These are phyloP conservation scores for Eugenia klotzschiana DNA, from an alignment of 441 rosid species.

Conservation along the genomic window DNA sequence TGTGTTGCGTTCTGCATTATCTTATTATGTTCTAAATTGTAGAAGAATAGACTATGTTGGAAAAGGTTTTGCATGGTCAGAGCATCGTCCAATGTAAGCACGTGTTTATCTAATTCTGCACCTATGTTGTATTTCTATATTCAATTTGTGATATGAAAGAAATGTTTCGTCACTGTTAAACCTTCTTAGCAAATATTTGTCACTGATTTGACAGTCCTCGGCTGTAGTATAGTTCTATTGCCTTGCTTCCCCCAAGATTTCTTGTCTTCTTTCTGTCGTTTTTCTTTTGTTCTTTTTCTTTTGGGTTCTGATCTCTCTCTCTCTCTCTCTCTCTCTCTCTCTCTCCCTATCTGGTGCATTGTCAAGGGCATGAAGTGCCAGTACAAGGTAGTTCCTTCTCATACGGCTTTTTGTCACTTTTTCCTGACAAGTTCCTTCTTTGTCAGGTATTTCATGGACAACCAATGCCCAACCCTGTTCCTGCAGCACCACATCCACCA, in stretches of 20 bases:
- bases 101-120: background rate
- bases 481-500: constrained; percentile 79
- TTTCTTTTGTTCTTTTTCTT: background rate
- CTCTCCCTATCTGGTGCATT: background rate
- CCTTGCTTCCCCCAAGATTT: background rate
- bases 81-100: background rate
- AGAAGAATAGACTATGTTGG: background rate
- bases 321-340: background rate
- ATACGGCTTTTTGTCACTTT: background rate
- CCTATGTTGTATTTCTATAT: background rate
- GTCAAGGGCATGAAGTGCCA: background rate
- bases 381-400: background rate
- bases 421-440: background rate
- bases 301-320: background rate
- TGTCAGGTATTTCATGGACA: constrained; percentile 83
- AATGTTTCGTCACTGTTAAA: background rate
- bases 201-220: background rate
- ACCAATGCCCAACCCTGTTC: constrained; percentile 53
- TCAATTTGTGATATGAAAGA: background rate
- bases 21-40: background rate
- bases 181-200: background rate
- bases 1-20: background rate
- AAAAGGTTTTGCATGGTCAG: background rate
- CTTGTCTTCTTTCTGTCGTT: background rate
- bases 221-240: background rate